Evolutionary conservation across 805 yeast species (phyloP).

Genomic region (Wickerhamiella brachini): DNA sequence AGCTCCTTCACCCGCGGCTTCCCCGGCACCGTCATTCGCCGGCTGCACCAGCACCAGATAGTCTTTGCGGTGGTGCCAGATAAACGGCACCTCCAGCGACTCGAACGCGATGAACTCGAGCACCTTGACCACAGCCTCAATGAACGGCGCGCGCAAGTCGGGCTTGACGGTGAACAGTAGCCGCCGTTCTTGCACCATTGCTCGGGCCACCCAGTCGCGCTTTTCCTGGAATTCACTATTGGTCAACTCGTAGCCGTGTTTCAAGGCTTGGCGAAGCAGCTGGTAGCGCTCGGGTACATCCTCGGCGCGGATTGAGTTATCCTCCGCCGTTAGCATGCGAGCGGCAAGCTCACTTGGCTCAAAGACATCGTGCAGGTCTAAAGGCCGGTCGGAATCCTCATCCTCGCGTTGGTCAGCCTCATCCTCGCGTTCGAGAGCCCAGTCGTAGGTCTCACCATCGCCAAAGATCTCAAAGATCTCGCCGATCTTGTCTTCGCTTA

Average conservation of each 20-base stretch:
- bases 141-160: constrained; percentile 31
- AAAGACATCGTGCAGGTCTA: constrained; percentile 73
- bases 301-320: constrained; percentile 69
- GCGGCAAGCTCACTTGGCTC: constrained; percentile 89
- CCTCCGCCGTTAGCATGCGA: constrained; percentile 82
- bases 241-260: constrained; percentile 47
- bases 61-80: constrained; percentile 92
- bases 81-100: constrained; percentile 81
- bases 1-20: too few species aligned
- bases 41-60: constrained; percentile 41
- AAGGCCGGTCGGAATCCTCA: constrained; percentile 22
- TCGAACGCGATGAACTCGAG: constrained; percentile 63
- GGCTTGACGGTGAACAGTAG: constrained; percentile 28
- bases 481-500: constrained; percentile 81
- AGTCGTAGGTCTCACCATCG: constrained; percentile 91
- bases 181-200: constrained; percentile 44
- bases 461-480: constrained; percentile 94
- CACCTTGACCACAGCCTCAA: constrained; percentile 55
- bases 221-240: constrained; percentile 59
- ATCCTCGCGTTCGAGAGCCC: constrained; percentile 94
- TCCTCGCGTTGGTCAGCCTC: constrained; percentile 25
- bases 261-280: constrained; percentile 51
- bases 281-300: constrained; percentile 93
- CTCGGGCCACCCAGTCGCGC: constrained; percentile 66
- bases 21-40: constrained; percentile 23